Percentiles rank a stretch among this genome's conserved stretches.
Conservation (phyloP, 768 basidiomycete species). For the Tulasnella sp. region DNA sequence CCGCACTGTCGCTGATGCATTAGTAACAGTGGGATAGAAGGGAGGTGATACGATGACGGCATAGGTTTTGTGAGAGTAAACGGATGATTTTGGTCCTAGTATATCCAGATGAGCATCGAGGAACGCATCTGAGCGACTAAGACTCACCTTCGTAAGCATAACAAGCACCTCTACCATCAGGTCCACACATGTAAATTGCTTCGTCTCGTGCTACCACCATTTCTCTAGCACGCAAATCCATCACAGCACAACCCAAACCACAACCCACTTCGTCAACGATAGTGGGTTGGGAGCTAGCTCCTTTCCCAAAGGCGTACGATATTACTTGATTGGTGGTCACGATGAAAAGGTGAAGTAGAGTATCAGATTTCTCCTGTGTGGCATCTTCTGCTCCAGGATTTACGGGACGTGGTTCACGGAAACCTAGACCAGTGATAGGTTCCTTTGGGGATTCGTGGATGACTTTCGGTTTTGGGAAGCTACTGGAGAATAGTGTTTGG, state of each 20-base stretch:
- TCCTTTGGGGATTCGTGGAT: constrained; percentile 76
- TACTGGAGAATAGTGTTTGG: constrained; percentile 63
- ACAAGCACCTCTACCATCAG: constrained; percentile 69
- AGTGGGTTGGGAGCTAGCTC: constrained; percentile 45
- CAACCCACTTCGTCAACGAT: constrained; percentile 81
- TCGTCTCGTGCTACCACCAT: constrained; percentile 84
- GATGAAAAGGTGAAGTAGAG: constrained; percentile 55
- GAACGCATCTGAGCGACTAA: constrained; percentile 4
- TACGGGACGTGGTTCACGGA: constrained; percentile 44
- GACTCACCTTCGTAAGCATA: constrained; percentile 79
- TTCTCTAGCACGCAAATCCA: constrained; percentile 58
- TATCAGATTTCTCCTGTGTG: constrained; percentile 6
- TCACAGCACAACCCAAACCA: constrained; percentile 68
- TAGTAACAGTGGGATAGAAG: constrained; percentile 49
- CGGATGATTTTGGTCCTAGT: constrained; percentile 60
- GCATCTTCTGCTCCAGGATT: constrained; percentile 21
- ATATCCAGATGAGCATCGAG: not conserved
- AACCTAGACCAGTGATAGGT: constrained; percentile 86
- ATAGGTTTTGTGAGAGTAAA: constrained; percentile 68
- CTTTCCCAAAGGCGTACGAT: constrained; percentile 57
- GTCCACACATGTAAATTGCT: constrained; percentile 75
- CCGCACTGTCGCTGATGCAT: constrained; percentile 61
- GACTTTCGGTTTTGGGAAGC: constrained; percentile 73
- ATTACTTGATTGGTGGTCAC: constrained; percentile 79
- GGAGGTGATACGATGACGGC: constrained; percentile 85